Evolutionary conservation across 2,329 filamentous ascomycete species (phyloP).

Genomic region (Fusarium clavum): DNA sequence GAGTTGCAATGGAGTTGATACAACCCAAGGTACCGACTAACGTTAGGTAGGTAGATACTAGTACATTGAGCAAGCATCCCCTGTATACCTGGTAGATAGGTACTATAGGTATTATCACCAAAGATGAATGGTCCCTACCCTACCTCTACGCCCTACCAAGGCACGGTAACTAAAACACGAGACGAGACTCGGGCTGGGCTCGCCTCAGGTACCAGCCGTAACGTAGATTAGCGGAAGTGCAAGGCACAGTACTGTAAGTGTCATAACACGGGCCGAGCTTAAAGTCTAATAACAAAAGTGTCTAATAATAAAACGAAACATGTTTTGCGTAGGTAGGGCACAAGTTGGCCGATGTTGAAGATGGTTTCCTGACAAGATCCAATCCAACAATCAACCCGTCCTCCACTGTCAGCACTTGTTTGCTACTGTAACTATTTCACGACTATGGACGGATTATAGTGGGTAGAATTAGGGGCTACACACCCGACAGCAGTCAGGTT

Average conservation of each 20-base stretch:
- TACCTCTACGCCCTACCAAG: not conserved
- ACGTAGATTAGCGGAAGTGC: slow-evolving; percentile 20
- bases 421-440: not conserved
- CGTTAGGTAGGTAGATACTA: not conserved
- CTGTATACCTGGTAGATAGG: not conserved
- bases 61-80: not conserved
- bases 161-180: not conserved
- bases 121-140: not conserved
- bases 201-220: slow-evolving; percentile 20
- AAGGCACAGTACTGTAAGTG: not conserved
- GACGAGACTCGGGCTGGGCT: slow-evolving; percentile 3
- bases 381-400: slow-evolving; percentile 2
- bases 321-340: not conserved
- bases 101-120: not conserved
- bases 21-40: not conserved
- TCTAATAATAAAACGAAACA: slow-evolving; percentile 2
- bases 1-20: not conserved
- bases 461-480: slow-evolving; percentile 1
- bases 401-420: not conserved
- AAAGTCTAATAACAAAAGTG: slow-evolving; percentile 4
- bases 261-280: not conserved
- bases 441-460: not conserved
- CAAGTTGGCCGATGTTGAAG: not conserved
- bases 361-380: not conserved
- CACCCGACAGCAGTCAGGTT: not conserved